Conservation (phyloP, 148 eudicot species). For the Nepenthes gracilis region DNA sequence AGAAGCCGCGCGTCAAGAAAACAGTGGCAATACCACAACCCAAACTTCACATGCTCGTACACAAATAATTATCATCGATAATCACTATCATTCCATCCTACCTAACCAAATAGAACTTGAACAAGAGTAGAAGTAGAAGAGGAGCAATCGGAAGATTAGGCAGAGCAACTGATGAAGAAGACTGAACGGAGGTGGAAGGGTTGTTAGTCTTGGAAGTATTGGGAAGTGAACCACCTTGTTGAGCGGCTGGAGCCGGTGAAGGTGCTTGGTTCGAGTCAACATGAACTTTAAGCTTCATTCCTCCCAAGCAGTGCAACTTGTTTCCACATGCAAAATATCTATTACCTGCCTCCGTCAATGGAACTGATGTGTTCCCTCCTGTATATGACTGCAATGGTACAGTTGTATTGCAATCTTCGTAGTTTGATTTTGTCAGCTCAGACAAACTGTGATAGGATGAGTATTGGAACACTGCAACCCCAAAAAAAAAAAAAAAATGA, state of each 20-base stretch:
- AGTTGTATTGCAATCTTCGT: conserved; percentile 45
- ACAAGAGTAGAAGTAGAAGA: too few relatives aligned
- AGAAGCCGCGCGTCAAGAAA: too few relatives aligned
- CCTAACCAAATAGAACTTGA: too few relatives aligned
- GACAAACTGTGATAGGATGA: conserved; percentile 40
- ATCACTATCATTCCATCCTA: too few relatives aligned
- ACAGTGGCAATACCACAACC: too few relatives aligned
- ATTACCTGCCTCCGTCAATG: conserved; percentile 53
- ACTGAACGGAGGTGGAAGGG: too few relatives aligned
- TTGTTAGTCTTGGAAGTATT: background rate
- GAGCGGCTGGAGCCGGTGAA: conserved; percentile 19
- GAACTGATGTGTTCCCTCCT: conserved; percentile 47
- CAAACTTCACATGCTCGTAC: too few relatives aligned
- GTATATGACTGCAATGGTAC: conserved; percentile 26
- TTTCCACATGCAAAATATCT: conserved; percentile 59
- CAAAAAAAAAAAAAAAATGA: background rate
- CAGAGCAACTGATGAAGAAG: too few relatives aligned
- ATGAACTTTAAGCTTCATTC: conserved; percentile 63
- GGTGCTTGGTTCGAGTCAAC: conserved; percentile 30
- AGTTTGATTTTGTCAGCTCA: conserved; percentile 43
- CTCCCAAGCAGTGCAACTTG: conserved; percentile 56
- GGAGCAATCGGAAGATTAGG: too few relatives aligned
- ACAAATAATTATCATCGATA: too few relatives aligned
- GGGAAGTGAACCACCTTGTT: background rate
- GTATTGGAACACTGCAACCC: conserved; percentile 56